A percentile compares a stretch with the other conserved stretches of the same genome.
Conservation (phyloP, 2,329 filamentous ascomycete genomes). For the Byssochlamys sp. region DNA sequence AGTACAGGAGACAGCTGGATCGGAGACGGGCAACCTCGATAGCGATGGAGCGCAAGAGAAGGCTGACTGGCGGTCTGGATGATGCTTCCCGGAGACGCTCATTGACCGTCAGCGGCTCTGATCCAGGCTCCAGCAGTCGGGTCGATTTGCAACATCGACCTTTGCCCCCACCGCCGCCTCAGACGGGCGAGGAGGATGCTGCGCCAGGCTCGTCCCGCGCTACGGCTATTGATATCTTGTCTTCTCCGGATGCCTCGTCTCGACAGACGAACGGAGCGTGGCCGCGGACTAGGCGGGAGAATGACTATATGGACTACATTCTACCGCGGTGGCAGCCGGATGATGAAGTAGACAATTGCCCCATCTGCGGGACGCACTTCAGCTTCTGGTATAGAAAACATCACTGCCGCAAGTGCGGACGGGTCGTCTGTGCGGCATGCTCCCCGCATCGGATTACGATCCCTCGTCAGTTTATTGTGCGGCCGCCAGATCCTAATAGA, state of each 20-base stretch:
- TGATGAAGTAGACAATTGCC: slow-evolving; percentile 68
- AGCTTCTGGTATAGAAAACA: slow-evolving; percentile 81
- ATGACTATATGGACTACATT: slow-evolving; percentile 35
- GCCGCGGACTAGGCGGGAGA: slow-evolving; percentile 2
- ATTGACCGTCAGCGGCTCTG: slow-evolving; percentile 4
- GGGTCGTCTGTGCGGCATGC: slow-evolving; percentile 80
- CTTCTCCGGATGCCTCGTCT: slow-evolving; percentile 12
- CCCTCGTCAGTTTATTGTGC: slow-evolving; percentile 83
- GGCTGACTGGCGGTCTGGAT: slow-evolving; percentile 28
- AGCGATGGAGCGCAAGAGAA: slow-evolving; percentile 33
- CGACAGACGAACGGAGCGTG: slow-evolving; percentile 6
- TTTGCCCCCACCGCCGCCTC: neutral
- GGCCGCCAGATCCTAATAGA: slow-evolving; percentile 50
- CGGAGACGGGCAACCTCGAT: slow-evolving; percentile 14
- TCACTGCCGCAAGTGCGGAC: slow-evolving; percentile 91
- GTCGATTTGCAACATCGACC: slow-evolving; percentile 9
- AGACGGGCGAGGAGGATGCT: neutral
- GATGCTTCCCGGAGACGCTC: slow-evolving; percentile 14
- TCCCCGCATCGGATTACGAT: slow-evolving; percentile 94
- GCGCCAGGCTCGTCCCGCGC: slow-evolving; percentile 21
- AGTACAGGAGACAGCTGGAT: slow-evolving; percentile 7
- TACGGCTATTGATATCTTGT: slow-evolving; percentile 25
- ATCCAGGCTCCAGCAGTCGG: slow-evolving; percentile 10
- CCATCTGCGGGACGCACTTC: slow-evolving; percentile 72
- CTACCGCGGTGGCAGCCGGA: slow-evolving; percentile 84